Evolutionary conservation across 768 basidiomycete species (phyloP), one percentile per base, ranked within the genome.

Genomic region (Polyporus arcularius): DNA sequence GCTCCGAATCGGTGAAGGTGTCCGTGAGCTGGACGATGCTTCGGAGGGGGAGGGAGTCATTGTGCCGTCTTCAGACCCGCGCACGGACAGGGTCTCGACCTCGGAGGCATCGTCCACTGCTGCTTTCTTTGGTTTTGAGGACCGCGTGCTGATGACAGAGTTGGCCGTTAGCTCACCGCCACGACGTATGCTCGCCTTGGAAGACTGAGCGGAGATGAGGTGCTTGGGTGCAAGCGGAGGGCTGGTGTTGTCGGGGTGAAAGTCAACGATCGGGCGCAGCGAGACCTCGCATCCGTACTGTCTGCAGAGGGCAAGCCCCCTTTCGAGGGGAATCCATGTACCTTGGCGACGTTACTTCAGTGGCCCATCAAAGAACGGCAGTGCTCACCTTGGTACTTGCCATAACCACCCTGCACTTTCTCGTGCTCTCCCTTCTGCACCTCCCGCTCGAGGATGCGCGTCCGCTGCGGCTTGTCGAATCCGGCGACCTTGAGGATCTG

Each of bases 401-500:
- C 97, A 74, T 98, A 99, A 2, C 97, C 97, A 26, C 97, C 97
- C 74, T 99, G 97, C 0, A 99, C 96, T 73, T 99, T 99, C 76
- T 98, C 96, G 74, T 99, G 97, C 68, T 94, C 92, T 30, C 96
- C 97, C 73, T 98, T 98, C 73, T 99, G 97, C 7, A 99, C 89
- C 76, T 99, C 97, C 65, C 97, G 86, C 75, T 99, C 97, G 46
- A 99, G 83, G 15, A 99, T 96, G 56, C 97, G 88, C 60, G 97
- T 99, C 51, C 97, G 82, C 72, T 98, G 97, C 1, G 97, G 97
- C 73, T 99, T 99, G 78, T 99, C 97, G 68, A 98, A 98, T 10
- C 96, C 97, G 31, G 96, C 97, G 67, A 99, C 96, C 75, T 99
- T 99, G 70, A 99, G 85, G 65, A 99, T 97, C 73, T 96, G 94